These are phyloP conservation scores for Candida tunisiensis DNA, from an alignment of 1,139 yeast species.

Conservation along the genomic window DNA sequence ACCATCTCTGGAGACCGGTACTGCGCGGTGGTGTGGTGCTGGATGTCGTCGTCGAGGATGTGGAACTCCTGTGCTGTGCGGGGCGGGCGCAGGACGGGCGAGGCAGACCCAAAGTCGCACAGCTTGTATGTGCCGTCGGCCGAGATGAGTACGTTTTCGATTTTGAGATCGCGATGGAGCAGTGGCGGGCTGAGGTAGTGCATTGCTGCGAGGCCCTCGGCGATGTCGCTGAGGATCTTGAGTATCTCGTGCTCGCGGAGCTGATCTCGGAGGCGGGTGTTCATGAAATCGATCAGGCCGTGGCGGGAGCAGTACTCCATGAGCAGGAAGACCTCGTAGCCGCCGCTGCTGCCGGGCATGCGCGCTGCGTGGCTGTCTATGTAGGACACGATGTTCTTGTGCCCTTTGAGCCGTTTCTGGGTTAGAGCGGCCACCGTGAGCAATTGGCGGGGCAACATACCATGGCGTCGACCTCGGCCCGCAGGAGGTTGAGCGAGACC, in stretches of 20 bases:
- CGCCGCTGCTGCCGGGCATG: conserved; percentile 22
- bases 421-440: conserved; percentile 4
- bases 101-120: conserved; percentile 92
- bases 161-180: conserved; percentile 86
- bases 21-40: conserved; percentile 94
- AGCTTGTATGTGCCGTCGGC: conserved; percentile 57
- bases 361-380: conserved; percentile 94
- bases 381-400: conserved; percentile 68
- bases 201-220: conserved; percentile 76
- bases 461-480: conserved; percentile 79
- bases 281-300: conserved; percentile 88
- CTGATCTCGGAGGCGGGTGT: conserved; percentile 68
- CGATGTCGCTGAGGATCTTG: conserved; percentile 66
- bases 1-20: conserved; percentile 96
- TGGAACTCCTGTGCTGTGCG: conserved; percentile 47
- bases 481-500: conserved; percentile 41
- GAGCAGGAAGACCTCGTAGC: conserved; percentile 74
- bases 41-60: conserved; percentile 60
- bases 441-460: no score
- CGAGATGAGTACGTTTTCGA: conserved; percentile 82
- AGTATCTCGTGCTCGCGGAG: conserved; percentile 71
- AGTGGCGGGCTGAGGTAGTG: conserved; percentile 70
- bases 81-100: conserved; percentile 51
- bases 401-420: conserved; percentile 65
- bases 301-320: conserved; percentile 83